Evolutionary conservation across 192 early-diverging fungal species (phyloP), one percentile per base, ranked within the genome.

Genomic region (Coemansia aciculifera): DNA sequence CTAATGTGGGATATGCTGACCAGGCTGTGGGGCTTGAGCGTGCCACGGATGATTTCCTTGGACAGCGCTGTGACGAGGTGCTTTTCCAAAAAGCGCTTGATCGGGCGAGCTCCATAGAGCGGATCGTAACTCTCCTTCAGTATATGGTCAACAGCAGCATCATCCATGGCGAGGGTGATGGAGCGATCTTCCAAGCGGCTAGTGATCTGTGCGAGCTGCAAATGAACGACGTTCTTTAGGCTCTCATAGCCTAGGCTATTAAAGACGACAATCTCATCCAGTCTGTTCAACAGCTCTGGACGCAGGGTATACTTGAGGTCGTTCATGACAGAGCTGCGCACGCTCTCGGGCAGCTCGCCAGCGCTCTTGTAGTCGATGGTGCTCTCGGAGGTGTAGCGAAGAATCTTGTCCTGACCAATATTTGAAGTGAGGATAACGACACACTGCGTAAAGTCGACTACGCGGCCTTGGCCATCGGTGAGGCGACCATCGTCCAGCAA

Each of bases 371-470:
- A 68, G 24, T 60, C 63, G 2, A 68, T 62, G 19, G 61, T 69
- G 76, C 60, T 62, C 40, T 74, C 69, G 0, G 63, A 62, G 2
- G 81, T 69, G 60, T 69, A 63, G 42, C 69, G 64, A 43, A 87
- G 74, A 48, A 93, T 85, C 67, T 87, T 75, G 46, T 81, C 66
- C 61, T 90, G 86, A 12, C 93, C 93, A 74, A 95, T 88, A 78
- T 97, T 95, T 61, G 88, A 90, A 11, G 98, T 99, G 86, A 99
- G 89, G 68, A 99, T 98, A 37, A 99, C 89, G 49, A 99, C 91
- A 11, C 91, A 91, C 85, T 99, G 98, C 62, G 88, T 89, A 86
- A 98, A 99, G 80, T 99, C 93, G 24, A 98, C 91, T 38, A 89
- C 76, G 36, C 93, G 86, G 39, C 98, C 98, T 66, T 97, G 91